Evolutionary conservation across 139 green algal genomes (phyloP).

Genomic region (Chlamydomonas sp.): DNA sequence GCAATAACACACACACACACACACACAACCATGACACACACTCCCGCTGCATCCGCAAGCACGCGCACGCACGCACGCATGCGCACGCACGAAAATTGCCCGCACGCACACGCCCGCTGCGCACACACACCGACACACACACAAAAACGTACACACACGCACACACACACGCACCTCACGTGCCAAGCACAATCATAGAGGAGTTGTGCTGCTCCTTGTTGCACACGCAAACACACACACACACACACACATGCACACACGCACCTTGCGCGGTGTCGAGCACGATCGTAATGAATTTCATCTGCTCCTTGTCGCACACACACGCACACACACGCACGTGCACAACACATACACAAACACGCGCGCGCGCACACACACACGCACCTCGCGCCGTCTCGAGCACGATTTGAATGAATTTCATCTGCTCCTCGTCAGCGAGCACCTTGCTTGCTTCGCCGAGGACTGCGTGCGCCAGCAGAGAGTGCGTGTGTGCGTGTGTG

Average conservation of each 20-base stretch:
- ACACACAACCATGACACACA: not conserved
- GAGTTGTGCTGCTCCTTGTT: too few relatives aligned
- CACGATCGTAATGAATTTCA: not conserved
- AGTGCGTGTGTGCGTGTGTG: too few relatives aligned
- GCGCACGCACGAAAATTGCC: not conserved
- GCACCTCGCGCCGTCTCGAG: not conserved
- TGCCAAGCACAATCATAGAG: too few relatives aligned
- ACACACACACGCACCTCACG: conserved; percentile 15
- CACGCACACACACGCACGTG: too few relatives aligned
- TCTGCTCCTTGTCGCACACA: not conserved
- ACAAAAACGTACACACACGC: conserved; percentile 16
- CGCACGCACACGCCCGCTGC: too few relatives aligned
- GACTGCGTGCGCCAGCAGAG: conserved; percentile 5
- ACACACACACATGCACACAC: too few relatives aligned
- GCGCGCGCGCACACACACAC: too few relatives aligned
- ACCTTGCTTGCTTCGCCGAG: not conserved
- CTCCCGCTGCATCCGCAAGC: not conserved
- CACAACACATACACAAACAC: too few relatives aligned
- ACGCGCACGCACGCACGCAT: not conserved
- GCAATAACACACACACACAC: not conserved
- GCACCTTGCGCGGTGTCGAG: too few relatives aligned
- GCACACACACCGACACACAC: conserved; percentile 16
- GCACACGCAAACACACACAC: too few relatives aligned
- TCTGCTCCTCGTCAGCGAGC: conserved; percentile 1
- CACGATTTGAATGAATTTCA: not conserved